Evolutionary conservation across 2,329 filamentous ascomycete species (phyloP).

Genomic region (Monilinia laxa): DNA sequence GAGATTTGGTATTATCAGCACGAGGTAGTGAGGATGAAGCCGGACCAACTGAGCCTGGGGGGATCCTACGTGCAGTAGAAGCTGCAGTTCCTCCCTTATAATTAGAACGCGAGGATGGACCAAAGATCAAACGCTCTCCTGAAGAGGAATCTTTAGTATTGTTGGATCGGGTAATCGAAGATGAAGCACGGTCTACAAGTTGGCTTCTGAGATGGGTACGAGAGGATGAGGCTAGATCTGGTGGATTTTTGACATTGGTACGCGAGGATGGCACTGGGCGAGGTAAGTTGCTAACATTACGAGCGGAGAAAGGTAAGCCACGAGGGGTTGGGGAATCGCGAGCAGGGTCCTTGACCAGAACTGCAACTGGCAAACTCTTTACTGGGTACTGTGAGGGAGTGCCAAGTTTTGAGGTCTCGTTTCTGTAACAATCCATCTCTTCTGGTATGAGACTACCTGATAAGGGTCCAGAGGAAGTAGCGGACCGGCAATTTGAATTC

Average conservation of each 20-base stretch:
- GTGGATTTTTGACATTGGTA: background rate
- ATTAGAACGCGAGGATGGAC: background rate
- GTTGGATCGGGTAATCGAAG: background rate
- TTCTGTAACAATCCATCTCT: background rate
- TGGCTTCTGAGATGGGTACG: background rate
- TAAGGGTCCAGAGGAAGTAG: background rate
- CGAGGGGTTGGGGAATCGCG: background rate
- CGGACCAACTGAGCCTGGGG: background rate
- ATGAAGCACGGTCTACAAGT: background rate
- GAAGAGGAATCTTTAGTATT: background rate
- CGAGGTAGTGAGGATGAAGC: background rate
- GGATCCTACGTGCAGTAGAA: background rate
- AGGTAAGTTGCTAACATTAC: conserved; percentile 3
- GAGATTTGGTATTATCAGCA: background rate
- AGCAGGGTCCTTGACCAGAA: background rate
- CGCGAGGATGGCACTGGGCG: background rate
- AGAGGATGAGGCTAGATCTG: background rate
- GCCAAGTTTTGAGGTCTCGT: background rate
- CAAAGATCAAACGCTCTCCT: background rate
- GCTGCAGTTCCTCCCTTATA: background rate
- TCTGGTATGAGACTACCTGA: background rate
- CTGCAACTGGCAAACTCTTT: background rate
- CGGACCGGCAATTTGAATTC: background rate
- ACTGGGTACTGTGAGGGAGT: background rate
- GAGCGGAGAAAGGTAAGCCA: background rate